Evolutionary conservation across 495 filamentous ascomycete genomes (phyloP).

Genomic region (Xylaria grammica): DNA sequence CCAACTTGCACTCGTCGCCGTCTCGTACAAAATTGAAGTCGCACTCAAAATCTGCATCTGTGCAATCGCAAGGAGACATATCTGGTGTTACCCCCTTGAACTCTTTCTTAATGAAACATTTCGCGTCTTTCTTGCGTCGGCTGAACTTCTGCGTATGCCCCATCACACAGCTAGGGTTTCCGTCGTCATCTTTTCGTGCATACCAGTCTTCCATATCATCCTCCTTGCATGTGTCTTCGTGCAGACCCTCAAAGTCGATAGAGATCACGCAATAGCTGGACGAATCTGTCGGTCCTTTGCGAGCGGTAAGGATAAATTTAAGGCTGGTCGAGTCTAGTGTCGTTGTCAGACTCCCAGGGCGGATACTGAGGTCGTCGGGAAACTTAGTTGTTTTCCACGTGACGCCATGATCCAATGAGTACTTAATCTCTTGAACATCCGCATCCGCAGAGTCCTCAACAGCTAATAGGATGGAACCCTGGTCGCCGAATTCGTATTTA

Average conservation of each 20-base stretch:
- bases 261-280: constrained; percentile 64
- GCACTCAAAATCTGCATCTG: constrained; percentile 86
- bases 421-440: constrained; percentile 62
- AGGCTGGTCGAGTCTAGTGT: constrained; percentile 87
- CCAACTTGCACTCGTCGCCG: constrained; percentile 62
- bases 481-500: constrained; percentile 93
- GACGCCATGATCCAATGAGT: constrained; percentile 87
- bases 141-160: constrained; percentile 85
- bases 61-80: constrained; percentile 77
- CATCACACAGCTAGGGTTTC: constrained; percentile 88
- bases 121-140: constrained; percentile 79
- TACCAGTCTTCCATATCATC: constrained; percentile 87
- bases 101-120: constrained; percentile 87
- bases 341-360: constrained; percentile 76
- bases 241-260: constrained; percentile 81
- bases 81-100: constrained; percentile 74
- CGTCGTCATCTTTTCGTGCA: constrained; percentile 79
- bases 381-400: constrained; percentile 73
- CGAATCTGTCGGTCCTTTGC: constrained; percentile 50
- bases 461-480: constrained; percentile 85
- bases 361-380: constrained; percentile 63
- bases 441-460: constrained; percentile 71
- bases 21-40: constrained; percentile 83
- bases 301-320: constrained; percentile 76
- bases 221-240: constrained; percentile 79